These are phyloP conservation scores for Diophrys sp. DNA, from an alignment of 73 alveolate species.

Conservation along the genomic window DNA sequence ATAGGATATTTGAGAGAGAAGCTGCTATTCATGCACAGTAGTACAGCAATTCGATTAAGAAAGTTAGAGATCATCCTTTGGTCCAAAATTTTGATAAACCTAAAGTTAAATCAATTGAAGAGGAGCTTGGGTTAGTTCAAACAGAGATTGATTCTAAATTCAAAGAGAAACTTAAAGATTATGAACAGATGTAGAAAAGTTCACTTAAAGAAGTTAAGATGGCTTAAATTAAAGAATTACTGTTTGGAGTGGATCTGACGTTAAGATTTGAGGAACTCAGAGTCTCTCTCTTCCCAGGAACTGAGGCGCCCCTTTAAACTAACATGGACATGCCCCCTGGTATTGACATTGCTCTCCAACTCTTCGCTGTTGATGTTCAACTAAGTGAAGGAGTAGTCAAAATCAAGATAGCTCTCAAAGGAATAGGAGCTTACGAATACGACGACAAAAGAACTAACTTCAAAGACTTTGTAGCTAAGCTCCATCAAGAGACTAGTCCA, in stretches of 20 bases:
- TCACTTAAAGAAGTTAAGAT: background rate
- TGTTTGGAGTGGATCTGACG: background rate
- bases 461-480: background rate
- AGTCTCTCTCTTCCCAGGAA: background rate
- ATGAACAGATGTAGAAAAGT: background rate
- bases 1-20: background rate
- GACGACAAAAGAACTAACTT: background rate
- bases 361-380: background rate
- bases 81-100: background rate
- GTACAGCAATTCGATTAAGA: background rate
- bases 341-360: background rate
- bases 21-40: background rate
- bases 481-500: background rate
- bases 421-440: background rate
- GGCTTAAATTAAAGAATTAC: background rate
- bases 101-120: background rate
- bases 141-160: background rate
- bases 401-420: background rate
- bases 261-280: background rate
- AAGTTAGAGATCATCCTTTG: background rate
- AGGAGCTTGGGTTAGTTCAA: background rate
- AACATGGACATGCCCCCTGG: background rate
- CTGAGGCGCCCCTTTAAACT: background rate
- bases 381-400: background rate
- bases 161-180: background rate